Evolutionary conservation across 148 eudicot genomes (phyloP).

Genomic region (Amaranthus hypochondriacus): DNA sequence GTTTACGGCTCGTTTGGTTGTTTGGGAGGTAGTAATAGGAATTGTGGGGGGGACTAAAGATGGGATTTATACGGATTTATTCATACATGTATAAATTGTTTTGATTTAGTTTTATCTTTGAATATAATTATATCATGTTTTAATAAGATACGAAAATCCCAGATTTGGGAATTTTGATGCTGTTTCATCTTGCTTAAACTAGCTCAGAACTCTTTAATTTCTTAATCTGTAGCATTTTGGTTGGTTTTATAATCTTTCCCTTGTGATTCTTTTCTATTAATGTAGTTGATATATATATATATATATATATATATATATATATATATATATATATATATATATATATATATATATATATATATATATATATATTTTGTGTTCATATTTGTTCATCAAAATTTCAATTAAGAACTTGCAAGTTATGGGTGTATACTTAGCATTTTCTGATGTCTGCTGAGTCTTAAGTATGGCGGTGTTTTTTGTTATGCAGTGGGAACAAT

Average conservation of each 20-base stretch:
- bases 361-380: too few relatives aligned
- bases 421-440: not conserved
- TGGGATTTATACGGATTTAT: not conserved
- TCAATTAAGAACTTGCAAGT: too few relatives aligned
- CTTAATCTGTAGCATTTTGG: not conserved
- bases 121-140: not conserved
- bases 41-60: too few relatives aligned
- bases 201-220: not conserved
- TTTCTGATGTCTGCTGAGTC: conserved; percentile 6
- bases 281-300: not conserved
- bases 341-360: too few relatives aligned
- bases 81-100: not conserved
- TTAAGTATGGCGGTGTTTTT: conserved; percentile 11
- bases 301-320: too few relatives aligned
- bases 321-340: too few relatives aligned
- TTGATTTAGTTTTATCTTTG: not conserved
- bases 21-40: too few relatives aligned
- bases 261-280: not conserved
- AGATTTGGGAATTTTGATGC: not conserved
- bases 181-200: not conserved
- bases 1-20: too few relatives aligned
- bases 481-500: conserved; percentile 42
- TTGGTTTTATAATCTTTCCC: not conserved
- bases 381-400: too few relatives aligned
- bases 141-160: not conserved